Percentiles rank a stretch among this genome's conserved stretches.
phyloP scores from a whole-genome alignment of 2,329 filamentous ascomycete genomes.

The Cladophialophora exuberans region DNA sequence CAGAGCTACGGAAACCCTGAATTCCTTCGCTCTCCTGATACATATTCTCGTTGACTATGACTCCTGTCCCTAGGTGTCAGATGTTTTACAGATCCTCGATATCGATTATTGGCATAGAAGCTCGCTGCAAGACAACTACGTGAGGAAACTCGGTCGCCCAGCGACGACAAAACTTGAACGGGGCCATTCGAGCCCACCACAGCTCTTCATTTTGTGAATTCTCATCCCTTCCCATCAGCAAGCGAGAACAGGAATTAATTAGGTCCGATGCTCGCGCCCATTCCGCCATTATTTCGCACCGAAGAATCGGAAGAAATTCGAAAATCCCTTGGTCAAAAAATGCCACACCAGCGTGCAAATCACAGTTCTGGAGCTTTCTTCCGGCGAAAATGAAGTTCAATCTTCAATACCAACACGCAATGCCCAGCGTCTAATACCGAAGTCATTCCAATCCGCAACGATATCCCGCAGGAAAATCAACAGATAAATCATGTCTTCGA shows the following conservation, averaged over 20 bases:
- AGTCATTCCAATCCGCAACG: background rate
- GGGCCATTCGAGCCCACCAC: background rate
- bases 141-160: no score
- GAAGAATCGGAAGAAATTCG: background rate
- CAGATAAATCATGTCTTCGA: background rate
- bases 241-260: conserved; percentile 8
- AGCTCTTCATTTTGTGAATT: conserved; percentile 8
- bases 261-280: conserved; percentile 1
- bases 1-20: no score
- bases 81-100: no score
- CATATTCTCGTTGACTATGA: no score
- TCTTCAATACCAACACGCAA: background rate
- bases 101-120: background rate
- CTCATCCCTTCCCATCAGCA: conserved; percentile 5
- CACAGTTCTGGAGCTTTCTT: background rate
- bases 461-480: background rate
- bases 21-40: no score
- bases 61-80: no score
- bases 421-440: background rate
- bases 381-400: background rate
- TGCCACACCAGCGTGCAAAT: background rate
- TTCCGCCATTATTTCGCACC: conserved; percentile 7
- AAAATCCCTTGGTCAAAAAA: background rate
- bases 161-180: background rate
- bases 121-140: no score